A percentile compares a stretch with the other conserved stretches of the same genome.
These are phyloP conservation scores for Monosporascus sp. DNA, from an alignment of 2,329 filamentous ascomycete species.

Conservation along the genomic window DNA sequence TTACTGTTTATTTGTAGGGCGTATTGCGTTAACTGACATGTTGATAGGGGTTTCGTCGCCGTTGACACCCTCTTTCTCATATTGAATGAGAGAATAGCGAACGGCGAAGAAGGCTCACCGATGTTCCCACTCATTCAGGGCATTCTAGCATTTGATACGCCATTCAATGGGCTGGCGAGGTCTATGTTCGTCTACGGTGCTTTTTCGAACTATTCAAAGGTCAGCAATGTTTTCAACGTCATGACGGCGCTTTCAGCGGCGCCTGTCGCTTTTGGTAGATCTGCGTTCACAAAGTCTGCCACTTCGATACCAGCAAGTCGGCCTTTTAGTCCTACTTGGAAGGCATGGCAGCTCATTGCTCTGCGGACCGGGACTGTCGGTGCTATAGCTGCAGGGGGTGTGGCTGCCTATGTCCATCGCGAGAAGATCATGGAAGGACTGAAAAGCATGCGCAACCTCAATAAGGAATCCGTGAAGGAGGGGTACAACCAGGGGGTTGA, in stretches of 20 bases:
- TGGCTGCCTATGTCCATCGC: slow-evolving; percentile 74
- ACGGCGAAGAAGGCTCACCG: slow-evolving; percentile 31
- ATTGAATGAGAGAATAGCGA: slow-evolving; percentile 54
- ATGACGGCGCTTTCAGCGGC: slow-evolving; percentile 49
- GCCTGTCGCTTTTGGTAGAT: slow-evolving; percentile 35
- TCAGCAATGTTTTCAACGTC: slow-evolving; percentile 51
- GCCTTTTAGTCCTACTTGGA: slow-evolving; percentile 38
- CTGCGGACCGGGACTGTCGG: slow-evolving; percentile 78
- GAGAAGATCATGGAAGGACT: slow-evolving; percentile 55
- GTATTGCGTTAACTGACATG: slow-evolving; percentile 42
- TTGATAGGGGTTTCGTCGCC: slow-evolving; percentile 70
- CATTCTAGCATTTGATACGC: slow-evolving; percentile 78
- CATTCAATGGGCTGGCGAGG: slow-evolving; percentile 62
- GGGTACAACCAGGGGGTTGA: slow-evolving; percentile 45
- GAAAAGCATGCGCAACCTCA: slow-evolving; percentile 40
- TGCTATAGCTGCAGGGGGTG: slow-evolving; percentile 73
- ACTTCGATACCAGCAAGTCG: slow-evolving; percentile 12
- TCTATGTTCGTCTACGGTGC: slow-evolving; percentile 57
- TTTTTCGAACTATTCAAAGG: slow-evolving; percentile 54
- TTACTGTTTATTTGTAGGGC: background rate
- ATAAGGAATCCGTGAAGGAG: slow-evolving; percentile 40
- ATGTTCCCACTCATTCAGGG: slow-evolving; percentile 80
- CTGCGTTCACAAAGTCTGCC: slow-evolving; percentile 26
- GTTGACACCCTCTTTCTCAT: slow-evolving; percentile 73
- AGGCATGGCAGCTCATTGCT: slow-evolving; percentile 58